A percentile compares a stretch with the other conserved stretches of the same genome.
phyloP scores from a whole-genome alignment of 495 filamentous ascomycete genomes.

The Neurospora intermedia region DNA sequence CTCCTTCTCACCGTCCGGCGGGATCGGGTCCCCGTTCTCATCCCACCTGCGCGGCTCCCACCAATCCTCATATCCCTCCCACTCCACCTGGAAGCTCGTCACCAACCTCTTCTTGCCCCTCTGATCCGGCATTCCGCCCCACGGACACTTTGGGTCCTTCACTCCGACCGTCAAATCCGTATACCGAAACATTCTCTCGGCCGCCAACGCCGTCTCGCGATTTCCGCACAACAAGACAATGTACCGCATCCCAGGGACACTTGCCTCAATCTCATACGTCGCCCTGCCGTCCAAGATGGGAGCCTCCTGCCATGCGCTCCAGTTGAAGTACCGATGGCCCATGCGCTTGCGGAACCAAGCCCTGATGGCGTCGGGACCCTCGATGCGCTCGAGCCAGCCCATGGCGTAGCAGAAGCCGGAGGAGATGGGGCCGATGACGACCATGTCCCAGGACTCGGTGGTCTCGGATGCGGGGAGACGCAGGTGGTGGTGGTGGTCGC shows the following conservation, averaged over 20 bases:
- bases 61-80: background rate
- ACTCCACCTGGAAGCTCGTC: background rate
- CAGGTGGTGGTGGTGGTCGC: background rate
- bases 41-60: background rate
- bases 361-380: background rate
- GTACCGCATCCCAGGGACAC: background rate
- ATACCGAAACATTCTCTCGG: background rate
- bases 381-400: background rate
- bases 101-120: background rate
- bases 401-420: background rate
- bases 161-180: background rate
- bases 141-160: background rate
- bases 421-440: background rate
- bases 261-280: background rate
- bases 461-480: background rate
- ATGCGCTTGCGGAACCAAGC: background rate
- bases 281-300: background rate
- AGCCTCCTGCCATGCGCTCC: background rate
- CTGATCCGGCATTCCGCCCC: background rate
- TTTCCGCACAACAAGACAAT: background rate
- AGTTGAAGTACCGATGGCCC: background rate
- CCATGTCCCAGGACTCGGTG: background rate
- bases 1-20: background rate
- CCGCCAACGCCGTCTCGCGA: background rate
- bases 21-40: background rate